Evolutionary conservation across 352 stramenopile genomes (phyloP).

Genomic region (Thraustotheca clavata): DNA sequence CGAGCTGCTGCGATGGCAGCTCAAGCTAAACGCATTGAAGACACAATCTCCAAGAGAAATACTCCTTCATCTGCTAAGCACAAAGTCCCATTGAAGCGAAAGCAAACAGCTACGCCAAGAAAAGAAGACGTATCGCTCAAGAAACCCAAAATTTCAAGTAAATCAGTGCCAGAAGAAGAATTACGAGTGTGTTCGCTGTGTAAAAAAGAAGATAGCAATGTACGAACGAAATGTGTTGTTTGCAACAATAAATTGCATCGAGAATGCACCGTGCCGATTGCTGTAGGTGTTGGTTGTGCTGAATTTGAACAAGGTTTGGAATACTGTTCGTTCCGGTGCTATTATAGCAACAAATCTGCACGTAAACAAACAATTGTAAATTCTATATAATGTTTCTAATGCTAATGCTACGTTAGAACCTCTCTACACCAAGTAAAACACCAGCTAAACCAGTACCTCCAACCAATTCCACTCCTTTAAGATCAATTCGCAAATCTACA

Average conservation of each 20-base stretch:
- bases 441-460: background rate
- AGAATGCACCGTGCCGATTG: slow-evolving; percentile 3
- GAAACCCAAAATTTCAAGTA: background rate
- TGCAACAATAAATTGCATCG: slow-evolving; percentile 6
- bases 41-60: background rate
- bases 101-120: slow-evolving; percentile 1
- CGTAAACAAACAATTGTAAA: background rate
- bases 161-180: background rate
- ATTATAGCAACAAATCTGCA: background rate
- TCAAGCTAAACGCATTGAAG: slow-evolving; percentile 4
- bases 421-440: background rate
- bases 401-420: background rate
- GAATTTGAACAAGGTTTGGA: background rate
- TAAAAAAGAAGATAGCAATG: background rate
- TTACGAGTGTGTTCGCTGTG: background rate
- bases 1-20: background rate
- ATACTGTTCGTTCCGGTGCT: slow-evolving; percentile 14
- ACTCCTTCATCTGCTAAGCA: background rate
- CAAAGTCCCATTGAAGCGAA: background rate
- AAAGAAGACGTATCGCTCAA: background rate
- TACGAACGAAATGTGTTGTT: background rate
- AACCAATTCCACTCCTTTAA: too few species aligned
- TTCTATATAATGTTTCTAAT: background rate
- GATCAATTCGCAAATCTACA: background rate
- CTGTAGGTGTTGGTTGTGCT: background rate